These are phyloP conservation scores for Metrosideros polymorpha DNA, from an alignment of 441 rosid species.

Conservation along the genomic window DNA sequence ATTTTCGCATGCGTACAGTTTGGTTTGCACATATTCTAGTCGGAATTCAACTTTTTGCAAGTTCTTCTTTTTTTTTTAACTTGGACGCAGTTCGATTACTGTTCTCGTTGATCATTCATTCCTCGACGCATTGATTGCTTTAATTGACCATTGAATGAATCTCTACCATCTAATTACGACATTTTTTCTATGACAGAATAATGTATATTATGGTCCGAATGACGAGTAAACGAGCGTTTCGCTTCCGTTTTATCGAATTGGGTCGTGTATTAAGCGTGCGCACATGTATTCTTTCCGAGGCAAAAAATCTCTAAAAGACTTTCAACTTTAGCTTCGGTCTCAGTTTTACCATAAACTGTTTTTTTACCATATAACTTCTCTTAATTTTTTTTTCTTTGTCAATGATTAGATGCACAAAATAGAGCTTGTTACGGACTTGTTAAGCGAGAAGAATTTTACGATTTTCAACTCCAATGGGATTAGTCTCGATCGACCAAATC, in stretches of 20 bases:
- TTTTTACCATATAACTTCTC: no score
- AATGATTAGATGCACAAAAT: accelerated
- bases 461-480: neutral
- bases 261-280: no score
- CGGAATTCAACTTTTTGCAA: neutral
- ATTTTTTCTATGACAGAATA: accelerated
- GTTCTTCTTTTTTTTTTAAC: accelerated
- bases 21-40: neutral
- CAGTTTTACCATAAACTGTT: no score
- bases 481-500: no score
- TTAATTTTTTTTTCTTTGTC: neutral
- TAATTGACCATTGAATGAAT: neutral
- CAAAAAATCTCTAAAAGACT: no score
- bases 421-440: neutral
- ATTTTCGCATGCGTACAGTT: neutral
- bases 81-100: neutral
- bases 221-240: accelerated
- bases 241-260: neutral
- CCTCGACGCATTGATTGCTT: neutral
- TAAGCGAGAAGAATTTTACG: neutral
- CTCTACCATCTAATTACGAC: neutral
- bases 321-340: no score
- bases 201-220: neutral
- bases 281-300: neutral
- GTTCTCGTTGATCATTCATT: neutral